These are phyloP conservation scores for Leccinellum rugosiceps DNA, from an alignment of 768 basidiomycete genomes.

Conservation along the genomic window DNA sequence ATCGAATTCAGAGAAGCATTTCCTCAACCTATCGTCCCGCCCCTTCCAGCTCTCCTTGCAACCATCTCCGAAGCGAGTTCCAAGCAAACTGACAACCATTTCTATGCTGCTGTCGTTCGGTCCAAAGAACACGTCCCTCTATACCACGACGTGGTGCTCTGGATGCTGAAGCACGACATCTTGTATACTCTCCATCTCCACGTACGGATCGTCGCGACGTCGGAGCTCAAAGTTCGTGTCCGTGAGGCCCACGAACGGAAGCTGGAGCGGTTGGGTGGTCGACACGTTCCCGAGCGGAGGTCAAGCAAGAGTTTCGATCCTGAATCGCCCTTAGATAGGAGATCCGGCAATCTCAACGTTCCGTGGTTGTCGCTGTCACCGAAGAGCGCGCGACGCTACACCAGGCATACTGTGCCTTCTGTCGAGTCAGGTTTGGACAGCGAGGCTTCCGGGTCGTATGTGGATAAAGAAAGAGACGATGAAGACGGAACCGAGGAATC, in stretches of 20 bases:
- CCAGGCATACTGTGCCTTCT: conserved; percentile 42
- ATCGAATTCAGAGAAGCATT: conserved; percentile 63
- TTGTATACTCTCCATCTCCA: conserved; percentile 82
- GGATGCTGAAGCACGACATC: conserved; percentile 88
- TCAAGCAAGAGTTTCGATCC: conserved; percentile 17
- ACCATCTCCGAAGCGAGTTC: conserved; percentile 67
- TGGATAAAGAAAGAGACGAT: conserved; percentile 32
- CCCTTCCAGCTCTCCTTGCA: conserved; percentile 72
- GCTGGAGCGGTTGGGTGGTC: conserved; percentile 27
- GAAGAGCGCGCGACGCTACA: conserved; percentile 45
- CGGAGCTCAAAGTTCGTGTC: conserved; percentile 72
- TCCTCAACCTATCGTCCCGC: conserved; percentile 54
- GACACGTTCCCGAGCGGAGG: conserved; percentile 21
- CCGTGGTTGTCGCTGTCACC: conserved; percentile 57
- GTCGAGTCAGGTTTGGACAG: conserved; percentile 44
- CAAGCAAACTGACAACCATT: conserved; percentile 65
- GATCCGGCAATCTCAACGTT: conserved; percentile 20
- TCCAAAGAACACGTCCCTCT: conserved; percentile 61
- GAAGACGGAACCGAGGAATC: conserved; percentile 39
- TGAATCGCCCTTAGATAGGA: conserved; percentile 18
- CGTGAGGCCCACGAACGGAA: conserved; percentile 40
- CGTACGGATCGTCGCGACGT: conserved; percentile 78
- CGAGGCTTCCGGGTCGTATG: conserved; percentile 32
- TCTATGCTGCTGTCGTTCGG: conserved; percentile 76
- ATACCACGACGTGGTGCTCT: conserved; percentile 81